phyloP scores from a whole-genome alignment of 768 basidiomycete species.

The Phanerochaete carnosa region DNA sequence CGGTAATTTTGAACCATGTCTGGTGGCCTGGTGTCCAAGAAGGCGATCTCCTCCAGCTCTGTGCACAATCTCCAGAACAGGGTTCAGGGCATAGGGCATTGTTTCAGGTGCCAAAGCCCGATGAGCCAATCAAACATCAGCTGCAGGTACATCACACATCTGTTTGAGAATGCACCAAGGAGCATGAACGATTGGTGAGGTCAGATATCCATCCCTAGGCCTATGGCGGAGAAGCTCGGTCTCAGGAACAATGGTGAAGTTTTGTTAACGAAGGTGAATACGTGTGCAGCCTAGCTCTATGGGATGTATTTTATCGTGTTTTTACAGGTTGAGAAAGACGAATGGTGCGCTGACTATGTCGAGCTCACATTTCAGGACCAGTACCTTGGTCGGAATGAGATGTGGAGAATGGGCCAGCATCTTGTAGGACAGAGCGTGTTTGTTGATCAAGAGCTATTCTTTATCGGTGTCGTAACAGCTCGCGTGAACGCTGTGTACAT shows the following conservation, averaged over 20 bases:
- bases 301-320: background rate
- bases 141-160: conserved; percentile 48
- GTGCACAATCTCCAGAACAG: conserved; percentile 36
- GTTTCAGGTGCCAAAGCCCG: conserved; percentile 58
- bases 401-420: conserved; percentile 90
- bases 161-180: background rate
- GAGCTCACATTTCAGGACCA: conserved; percentile 94
- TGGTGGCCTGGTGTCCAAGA: conserved; percentile 78
- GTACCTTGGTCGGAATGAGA: conserved; percentile 92
- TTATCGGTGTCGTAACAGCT: conserved; percentile 79
- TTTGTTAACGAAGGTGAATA: conserved; percentile 59
- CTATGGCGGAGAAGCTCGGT: conserved; percentile 67
- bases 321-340: conserved; percentile 60
- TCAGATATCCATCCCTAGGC: conserved; percentile 73
- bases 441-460: conserved; percentile 78
- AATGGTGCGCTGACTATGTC: conserved; percentile 68
- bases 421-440: conserved; percentile 81
- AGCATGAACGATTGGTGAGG: conserved; percentile 1
- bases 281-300: background rate
- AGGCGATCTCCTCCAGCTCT: conserved; percentile 68
- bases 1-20: conserved; percentile 66
- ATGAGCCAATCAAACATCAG: conserved; percentile 62
- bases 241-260: conserved; percentile 74
- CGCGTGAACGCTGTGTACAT: conserved; percentile 81
- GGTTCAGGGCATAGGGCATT: conserved; percentile 41